Conservation (phyloP, 2,329 filamentous ascomycete genomes). For the Dactylellina sp. region DNA sequence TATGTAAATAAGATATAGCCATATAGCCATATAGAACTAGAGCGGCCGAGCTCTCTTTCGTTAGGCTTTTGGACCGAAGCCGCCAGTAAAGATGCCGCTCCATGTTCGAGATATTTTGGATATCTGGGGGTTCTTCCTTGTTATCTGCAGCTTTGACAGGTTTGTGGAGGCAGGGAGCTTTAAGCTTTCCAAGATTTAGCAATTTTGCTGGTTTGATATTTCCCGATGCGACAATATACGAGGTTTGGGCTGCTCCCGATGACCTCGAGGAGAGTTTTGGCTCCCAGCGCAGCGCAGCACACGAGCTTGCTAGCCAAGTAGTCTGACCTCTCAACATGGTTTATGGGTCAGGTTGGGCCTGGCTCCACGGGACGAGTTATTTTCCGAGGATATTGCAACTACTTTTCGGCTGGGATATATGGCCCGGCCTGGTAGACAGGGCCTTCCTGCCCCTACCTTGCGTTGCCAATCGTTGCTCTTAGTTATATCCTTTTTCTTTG, state of each 20-base stretch:
- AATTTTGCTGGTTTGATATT: constrained; percentile 42
- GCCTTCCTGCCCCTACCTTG: constrained; percentile 1
- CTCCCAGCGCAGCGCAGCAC: too few species aligned
- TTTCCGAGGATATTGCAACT: constrained; percentile 46
- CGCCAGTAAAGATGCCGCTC: constrained; percentile 38
- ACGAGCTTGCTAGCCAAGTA: background rate
- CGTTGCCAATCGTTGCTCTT: constrained; percentile 37
- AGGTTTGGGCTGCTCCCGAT: constrained; percentile 23
- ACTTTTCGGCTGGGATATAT: constrained; percentile 4
- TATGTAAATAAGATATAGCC: too few species aligned
- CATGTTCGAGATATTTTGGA: constrained; percentile 33
- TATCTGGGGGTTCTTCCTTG: constrained; percentile 31
- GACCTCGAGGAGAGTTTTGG: constrained; percentile 8
- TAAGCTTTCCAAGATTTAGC: constrained; percentile 8
- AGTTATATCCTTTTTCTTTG: constrained; percentile 12
- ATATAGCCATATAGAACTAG: background rate
- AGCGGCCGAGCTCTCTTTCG: constrained; percentile 31
- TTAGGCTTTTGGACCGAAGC: background rate
- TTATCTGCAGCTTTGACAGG: constrained; percentile 30
- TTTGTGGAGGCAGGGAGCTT: constrained; percentile 16
- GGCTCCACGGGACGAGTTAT: constrained; percentile 48
- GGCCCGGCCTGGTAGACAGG: constrained; percentile 28
- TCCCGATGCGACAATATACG: constrained; percentile 18
- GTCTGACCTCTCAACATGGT: constrained; percentile 18
- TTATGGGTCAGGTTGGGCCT: constrained; percentile 27